Conservation (phyloP, 2,329 filamentous ascomycete species). For the Colletotrichum shisoi region DNA sequence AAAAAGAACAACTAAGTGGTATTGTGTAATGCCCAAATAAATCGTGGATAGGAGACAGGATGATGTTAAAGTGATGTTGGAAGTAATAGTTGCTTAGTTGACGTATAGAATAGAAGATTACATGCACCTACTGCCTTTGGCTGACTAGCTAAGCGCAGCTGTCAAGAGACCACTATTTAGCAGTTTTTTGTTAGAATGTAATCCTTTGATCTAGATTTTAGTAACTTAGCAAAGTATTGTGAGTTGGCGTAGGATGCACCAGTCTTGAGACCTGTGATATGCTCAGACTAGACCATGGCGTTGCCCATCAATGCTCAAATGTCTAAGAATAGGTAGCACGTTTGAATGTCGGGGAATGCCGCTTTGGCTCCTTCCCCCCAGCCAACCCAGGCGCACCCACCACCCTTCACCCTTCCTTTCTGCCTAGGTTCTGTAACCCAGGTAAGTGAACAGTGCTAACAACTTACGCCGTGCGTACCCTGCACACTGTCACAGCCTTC, state of each 20-base stretch:
- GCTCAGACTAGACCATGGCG: constrained; percentile 28
- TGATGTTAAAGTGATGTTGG: neutral
- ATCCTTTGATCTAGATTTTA: neutral
- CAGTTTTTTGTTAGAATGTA: neutral
- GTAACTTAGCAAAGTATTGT: neutral
- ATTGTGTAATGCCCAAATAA: constrained; percentile 20
- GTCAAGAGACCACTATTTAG: neutral
- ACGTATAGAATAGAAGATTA: neutral
- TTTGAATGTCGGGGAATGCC: constrained; percentile 33
- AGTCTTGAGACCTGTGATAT: neutral
- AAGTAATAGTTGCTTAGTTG: too few relatives aligned
- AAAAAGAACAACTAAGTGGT: constrained; percentile 11
- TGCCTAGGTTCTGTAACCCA: neutral
- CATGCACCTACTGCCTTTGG: constrained; percentile 3
- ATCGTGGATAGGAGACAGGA: neutral
- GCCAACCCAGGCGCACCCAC: neutral
- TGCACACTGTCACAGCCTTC: constrained; percentile 30
- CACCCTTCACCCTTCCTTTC: neutral
- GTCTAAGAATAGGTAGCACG: constrained; percentile 36
- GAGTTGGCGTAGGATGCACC: neutral
- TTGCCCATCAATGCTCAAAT: constrained; percentile 32
- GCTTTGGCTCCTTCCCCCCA: constrained; percentile 12
- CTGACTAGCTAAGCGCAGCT: neutral
- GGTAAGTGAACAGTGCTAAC: neutral
- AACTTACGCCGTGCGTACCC: neutral